Conservation (phyloP, 2,329 filamentous ascomycete genomes). For the Arthrobotrys iridis region DNA sequence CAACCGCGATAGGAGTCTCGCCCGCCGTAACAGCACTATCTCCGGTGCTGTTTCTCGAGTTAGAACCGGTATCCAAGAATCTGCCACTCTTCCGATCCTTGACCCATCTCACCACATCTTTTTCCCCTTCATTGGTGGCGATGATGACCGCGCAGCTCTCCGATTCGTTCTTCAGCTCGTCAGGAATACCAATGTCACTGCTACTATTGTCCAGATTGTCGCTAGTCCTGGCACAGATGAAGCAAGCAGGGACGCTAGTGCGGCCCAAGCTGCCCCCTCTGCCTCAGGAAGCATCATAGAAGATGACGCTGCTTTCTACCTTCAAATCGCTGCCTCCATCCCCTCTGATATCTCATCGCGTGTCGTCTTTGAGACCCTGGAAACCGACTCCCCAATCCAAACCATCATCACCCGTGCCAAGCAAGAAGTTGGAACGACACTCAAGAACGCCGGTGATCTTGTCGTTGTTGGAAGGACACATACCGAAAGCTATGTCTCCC, state of each 20-base stretch:
- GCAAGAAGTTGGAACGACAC: slow-evolving; percentile 69
- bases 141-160: slow-evolving; percentile 82
- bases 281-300: slow-evolving; percentile 58
- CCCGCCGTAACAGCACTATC: slow-evolving; percentile 53
- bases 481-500: slow-evolving; percentile 39
- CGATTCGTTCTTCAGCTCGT: slow-evolving; percentile 84
- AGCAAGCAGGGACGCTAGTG: slow-evolving; percentile 48
- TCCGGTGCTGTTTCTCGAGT: slow-evolving; percentile 55
- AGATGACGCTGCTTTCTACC: slow-evolving; percentile 68
- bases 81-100: slow-evolving; percentile 68
- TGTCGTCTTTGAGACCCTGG: slow-evolving; percentile 67
- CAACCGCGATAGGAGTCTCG: slow-evolving; percentile 58
- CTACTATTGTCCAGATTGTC: slow-evolving; percentile 74
- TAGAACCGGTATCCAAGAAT: slow-evolving; percentile 62
- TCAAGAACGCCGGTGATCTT: slow-evolving; percentile 75
- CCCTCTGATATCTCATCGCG: slow-evolving; percentile 66
- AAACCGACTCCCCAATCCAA: slow-evolving; percentile 56
- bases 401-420: slow-evolving; percentile 63
- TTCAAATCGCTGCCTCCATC: slow-evolving; percentile 68
- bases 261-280: slow-evolving; percentile 55
- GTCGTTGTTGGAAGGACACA: slow-evolving; percentile 72
- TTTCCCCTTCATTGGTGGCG: slow-evolving; percentile 83
- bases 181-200: slow-evolving; percentile 79
- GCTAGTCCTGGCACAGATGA: slow-evolving; percentile 1
- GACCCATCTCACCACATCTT: slow-evolving; percentile 84